Percentiles rank a stretch among this genome's conserved stretches.
Evolutionary conservation across 257 asterid species (phyloP).

Genomic region (Galeopsis tetrahit): DNA sequence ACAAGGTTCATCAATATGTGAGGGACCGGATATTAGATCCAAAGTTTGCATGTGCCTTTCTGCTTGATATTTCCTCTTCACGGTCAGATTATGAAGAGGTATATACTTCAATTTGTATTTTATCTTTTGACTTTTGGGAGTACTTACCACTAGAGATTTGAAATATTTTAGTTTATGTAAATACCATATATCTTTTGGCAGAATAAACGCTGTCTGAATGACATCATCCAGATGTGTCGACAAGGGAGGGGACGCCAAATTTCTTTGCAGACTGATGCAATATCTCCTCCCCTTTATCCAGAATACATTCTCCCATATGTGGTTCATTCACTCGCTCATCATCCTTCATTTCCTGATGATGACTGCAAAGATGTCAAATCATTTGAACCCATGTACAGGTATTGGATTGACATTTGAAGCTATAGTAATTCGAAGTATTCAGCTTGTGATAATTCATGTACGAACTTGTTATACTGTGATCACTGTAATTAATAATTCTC

Average conservation of each 20-base stretch:
- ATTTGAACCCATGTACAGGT: slow-evolving; percentile 82
- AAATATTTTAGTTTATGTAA: slow-evolving; percentile 7
- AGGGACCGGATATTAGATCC: slow-evolving; percentile 84
- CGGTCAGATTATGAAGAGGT: slow-evolving; percentile 69
- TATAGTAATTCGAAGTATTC: slow-evolving; percentile 17
- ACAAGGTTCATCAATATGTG: slow-evolving; percentile 78
- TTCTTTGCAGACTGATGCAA: slow-evolving; percentile 62
- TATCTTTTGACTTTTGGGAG: neutral
- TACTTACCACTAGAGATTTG: neutral
- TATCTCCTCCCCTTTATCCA: slow-evolving; percentile 59
- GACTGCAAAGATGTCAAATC: slow-evolving; percentile 78
- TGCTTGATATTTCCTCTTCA: slow-evolving; percentile 61
- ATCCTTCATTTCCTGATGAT: slow-evolving; percentile 76
- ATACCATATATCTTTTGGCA: slow-evolving; percentile 43
- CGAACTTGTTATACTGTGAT: too few relatives aligned
- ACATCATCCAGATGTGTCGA: slow-evolving; percentile 84
- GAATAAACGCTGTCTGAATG: slow-evolving; percentile 72
- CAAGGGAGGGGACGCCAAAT: slow-evolving; percentile 75
- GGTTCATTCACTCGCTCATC: slow-evolving; percentile 89
- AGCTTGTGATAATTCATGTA: too few relatives aligned
- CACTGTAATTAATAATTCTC: too few relatives aligned
- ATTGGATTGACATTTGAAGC: slow-evolving; percentile 35
- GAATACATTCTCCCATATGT: slow-evolving; percentile 77
- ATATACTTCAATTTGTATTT: slow-evolving; percentile 27
- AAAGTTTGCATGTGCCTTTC: slow-evolving; percentile 82